A percentile compares a stretch with the other conserved stretches of the same genome.
Conservation (phyloP, 768 basidiomycete genomes). For the Auricularia sp. region DNA sequence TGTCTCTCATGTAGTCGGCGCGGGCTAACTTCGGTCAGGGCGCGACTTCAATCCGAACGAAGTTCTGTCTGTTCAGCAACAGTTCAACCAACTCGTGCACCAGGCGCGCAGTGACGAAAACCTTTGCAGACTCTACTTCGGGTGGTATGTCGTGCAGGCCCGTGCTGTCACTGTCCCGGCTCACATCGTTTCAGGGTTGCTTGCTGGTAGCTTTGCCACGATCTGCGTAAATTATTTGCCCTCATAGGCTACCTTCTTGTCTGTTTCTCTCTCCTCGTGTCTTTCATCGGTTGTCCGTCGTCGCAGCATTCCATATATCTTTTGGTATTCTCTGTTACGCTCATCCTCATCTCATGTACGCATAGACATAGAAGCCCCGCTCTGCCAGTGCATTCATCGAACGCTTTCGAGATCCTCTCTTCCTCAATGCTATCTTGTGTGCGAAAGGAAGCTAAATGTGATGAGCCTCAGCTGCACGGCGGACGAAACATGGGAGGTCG, state of each 20-base stretch:
- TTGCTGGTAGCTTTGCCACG: background rate
- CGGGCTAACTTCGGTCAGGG: conserved; percentile 13
- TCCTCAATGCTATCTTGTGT: no score
- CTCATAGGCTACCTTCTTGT: background rate
- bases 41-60: conserved; percentile 35
- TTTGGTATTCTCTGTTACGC: background rate
- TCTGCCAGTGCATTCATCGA: background rate
- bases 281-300: background rate
- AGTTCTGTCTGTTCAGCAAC: conserved; percentile 28
- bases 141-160: conserved; percentile 20
- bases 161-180: background rate
- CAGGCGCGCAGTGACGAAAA: conserved; percentile 35
- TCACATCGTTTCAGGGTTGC: background rate
- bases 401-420: no score
- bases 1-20: no score
- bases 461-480: no score
- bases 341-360: background rate
- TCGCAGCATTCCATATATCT: background rate
- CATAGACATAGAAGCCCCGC: background rate
- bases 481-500: no score
- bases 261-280: background rate
- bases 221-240: background rate
- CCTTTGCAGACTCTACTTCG: conserved; percentile 33
- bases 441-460: no score
- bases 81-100: conserved; percentile 34